These are phyloP conservation scores for Allantophomopsis lycopodina DNA, from an alignment of 2,329 filamentous ascomycete species.

Conservation along the genomic window DNA sequence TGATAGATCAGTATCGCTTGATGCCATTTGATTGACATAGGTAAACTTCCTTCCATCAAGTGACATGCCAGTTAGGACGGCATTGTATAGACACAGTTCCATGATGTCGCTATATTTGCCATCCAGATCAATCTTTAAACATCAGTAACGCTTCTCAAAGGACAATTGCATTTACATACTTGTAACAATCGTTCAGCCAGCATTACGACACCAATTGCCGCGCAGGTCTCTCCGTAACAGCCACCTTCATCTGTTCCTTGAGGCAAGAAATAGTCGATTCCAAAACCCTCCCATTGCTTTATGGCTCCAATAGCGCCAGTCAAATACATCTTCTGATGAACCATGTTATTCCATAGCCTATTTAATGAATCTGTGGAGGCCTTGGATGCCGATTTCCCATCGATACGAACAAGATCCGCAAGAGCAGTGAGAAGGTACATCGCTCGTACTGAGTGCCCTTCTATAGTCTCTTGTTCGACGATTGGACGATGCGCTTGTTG, in stretches of 20 bases:
- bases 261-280: slow-evolving; percentile 42
- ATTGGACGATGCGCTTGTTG: slow-evolving; percentile 42
- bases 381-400: slow-evolving; percentile 3
- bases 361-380: slow-evolving; percentile 20
- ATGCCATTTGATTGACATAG: slow-evolving; percentile 47
- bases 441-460: slow-evolving; percentile 45
- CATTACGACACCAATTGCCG: slow-evolving; percentile 46
- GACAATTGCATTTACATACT: slow-evolving; percentile 10
- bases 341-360: slow-evolving; percentile 45
- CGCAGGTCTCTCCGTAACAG: slow-evolving; percentile 49
- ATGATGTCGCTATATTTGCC: slow-evolving; percentile 41
- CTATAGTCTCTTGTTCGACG: slow-evolving; percentile 34
- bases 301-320: slow-evolving; percentile 46
- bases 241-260: slow-evolving; percentile 45
- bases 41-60: slow-evolving; percentile 41
- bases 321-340: slow-evolving; percentile 45
- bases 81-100: slow-evolving; percentile 47
- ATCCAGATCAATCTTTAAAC: slow-evolving; percentile 29
- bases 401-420: slow-evolving; percentile 35
- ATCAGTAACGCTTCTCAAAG: neutral
- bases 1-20: slow-evolving; percentile 32
- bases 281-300: slow-evolving; percentile 46
- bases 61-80: slow-evolving; percentile 41
- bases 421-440: slow-evolving; percentile 46
- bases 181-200: slow-evolving; percentile 40